These are phyloP conservation scores for Typha latifolia DNA, from an alignment of 176 grass and related monocot species.

Conservation along the genomic window DNA sequence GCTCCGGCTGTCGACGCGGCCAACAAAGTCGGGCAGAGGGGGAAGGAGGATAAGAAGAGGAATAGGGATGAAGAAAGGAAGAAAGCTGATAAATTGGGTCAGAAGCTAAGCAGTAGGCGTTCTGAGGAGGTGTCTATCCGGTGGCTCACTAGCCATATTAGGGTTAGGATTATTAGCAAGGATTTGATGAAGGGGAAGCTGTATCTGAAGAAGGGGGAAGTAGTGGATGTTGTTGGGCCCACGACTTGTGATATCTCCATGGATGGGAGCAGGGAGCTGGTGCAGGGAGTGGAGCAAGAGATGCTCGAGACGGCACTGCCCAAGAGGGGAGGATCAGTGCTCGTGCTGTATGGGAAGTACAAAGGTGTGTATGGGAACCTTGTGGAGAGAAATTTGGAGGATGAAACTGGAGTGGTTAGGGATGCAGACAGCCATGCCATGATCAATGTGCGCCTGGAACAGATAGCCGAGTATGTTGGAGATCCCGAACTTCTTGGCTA, in stretches of 20 bases:
- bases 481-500: conserved; percentile 66
- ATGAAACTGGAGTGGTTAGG: conserved; percentile 57
- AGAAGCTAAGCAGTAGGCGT: conserved; percentile 17
- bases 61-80: conserved; percentile 5
- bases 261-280: conserved; percentile 55
- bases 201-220: conserved; percentile 72
- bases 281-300: conserved; percentile 85
- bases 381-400: conserved; percentile 47
- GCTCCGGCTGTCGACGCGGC: no score
- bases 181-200: conserved; percentile 53
- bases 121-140: conserved; percentile 14
- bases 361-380: conserved; percentile 76
- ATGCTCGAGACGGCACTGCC: conserved; percentile 92
- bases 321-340: conserved; percentile 52
- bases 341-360: conserved; percentile 79
- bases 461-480: conserved; percentile 79
- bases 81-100: conserved; percentile 8
- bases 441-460: conserved; percentile 61
- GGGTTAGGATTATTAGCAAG: conserved; percentile 74
- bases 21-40: conserved; percentile 19
- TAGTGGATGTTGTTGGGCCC: conserved; percentile 79
- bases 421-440: conserved; percentile 66
- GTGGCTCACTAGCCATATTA: conserved; percentile 85
- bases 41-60: conserved; percentile 7
- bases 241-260: conserved; percentile 72